Percentiles rank a stretch among this genome's conserved stretches.
Evolutionary conservation across 768 basidiomycete genomes (phyloP).

Genomic region (Tylopilus rubrobrunneus): DNA sequence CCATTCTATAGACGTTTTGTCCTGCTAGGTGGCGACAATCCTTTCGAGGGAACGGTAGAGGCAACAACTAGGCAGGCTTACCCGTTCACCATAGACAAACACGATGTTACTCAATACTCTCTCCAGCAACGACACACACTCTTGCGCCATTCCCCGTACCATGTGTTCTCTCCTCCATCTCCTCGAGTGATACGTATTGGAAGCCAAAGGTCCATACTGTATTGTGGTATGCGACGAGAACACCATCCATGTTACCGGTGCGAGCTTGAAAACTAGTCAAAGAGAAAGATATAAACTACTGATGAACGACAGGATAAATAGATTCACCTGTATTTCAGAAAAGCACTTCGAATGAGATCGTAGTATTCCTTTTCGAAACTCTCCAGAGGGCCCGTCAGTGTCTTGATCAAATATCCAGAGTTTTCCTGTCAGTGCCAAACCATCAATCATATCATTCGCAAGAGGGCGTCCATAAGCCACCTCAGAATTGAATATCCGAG

Average conservation of each 20-base stretch:
- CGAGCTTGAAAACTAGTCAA: slow-evolving; percentile 79
- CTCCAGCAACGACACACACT: no score
- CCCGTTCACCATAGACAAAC: no score
- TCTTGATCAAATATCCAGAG: slow-evolving; percentile 55
- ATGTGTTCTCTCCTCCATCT: no score
- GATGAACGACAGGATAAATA: no score
- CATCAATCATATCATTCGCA: neutral
- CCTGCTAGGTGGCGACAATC: no score
- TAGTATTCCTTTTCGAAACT: slow-evolving; percentile 95
- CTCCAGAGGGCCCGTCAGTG: slow-evolving; percentile 56
- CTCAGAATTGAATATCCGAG: no score
- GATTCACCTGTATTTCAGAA: slow-evolving; percentile 86
- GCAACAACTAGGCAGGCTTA: neutral
- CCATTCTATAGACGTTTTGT: slow-evolving; percentile 48
- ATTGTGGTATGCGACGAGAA: slow-evolving; percentile 63
- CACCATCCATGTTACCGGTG: slow-evolving; percentile 96
- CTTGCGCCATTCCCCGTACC: neutral
- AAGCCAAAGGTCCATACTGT: no score
- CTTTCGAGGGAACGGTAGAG: no score
- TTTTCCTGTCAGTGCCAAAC: slow-evolving; percentile 40
- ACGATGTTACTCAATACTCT: slow-evolving; percentile 12
- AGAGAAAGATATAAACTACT: neutral
- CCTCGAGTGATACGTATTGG: no score
- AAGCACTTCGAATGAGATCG: slow-evolving; percentile 89
- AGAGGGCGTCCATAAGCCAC: no score